phyloP scores from a whole-genome alignment of 371 early-diverging fungal genomes.

The Apophysomyces variabilis region DNA sequence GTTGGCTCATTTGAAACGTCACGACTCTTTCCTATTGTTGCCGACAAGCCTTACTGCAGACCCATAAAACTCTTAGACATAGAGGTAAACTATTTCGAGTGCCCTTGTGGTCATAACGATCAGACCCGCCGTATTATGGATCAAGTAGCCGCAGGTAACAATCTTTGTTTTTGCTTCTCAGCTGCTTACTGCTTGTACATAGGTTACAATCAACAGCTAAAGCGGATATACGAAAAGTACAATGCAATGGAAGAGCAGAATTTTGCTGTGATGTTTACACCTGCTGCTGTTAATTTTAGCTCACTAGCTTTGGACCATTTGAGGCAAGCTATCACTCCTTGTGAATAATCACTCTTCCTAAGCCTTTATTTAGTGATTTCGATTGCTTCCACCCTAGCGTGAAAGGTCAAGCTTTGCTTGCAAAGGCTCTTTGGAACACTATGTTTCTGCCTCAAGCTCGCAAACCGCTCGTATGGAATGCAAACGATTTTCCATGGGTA shows the following conservation, averaged over 20 bases:
- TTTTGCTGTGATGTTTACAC: constrained; percentile 3
- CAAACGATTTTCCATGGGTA: neutral
- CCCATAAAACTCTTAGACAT: neutral
- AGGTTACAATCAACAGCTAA: neutral
- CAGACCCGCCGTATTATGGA: neutral
- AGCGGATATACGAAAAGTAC: neutral
- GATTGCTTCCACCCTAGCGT: constrained; percentile 3
- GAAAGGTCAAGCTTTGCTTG: neutral
- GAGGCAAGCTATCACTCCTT: neutral
- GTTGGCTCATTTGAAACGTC: neutral
- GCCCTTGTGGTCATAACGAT: neutral
- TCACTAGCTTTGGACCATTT: neutral
- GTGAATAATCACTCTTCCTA: neutral
- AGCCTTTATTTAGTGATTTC: neutral
- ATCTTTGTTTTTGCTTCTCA: neutral
- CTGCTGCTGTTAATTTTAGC: neutral
- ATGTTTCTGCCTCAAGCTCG: neutral
- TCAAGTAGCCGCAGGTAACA: neutral
- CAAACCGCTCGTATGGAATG: neutral
- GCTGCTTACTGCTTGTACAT: neutral
- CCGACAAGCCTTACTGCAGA: neutral
- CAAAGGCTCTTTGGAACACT: constrained; percentile 1
- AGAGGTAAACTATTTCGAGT: neutral
- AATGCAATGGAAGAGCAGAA: neutral
- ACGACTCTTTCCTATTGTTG: neutral